Evolutionary conservation across 140 eudicot species (phyloP), one percentile per base, ranked within the genome.

Genomic region (Flaveria floridana): DNA sequence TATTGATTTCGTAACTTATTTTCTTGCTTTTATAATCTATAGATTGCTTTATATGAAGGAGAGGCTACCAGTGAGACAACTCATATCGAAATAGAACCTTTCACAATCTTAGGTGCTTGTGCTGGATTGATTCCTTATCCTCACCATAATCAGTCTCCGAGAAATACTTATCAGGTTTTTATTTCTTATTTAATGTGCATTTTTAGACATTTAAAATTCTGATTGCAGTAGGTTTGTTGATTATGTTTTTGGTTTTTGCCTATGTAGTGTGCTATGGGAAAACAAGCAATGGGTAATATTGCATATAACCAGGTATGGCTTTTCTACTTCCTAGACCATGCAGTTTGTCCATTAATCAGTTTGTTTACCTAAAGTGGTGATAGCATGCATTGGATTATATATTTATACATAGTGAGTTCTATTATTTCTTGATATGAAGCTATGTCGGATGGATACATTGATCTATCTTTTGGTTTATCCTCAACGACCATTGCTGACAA

Each of bases 211-310:
- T 41, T 15, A 14, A 39, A 15, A 34, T 34, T 65, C 57, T 21
- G n/a, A 28, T 78, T 50, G 44, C 72, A 30, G 2, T 2, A 65
- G 65, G 46, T 48, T 48, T 61, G 56, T 46, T 26, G 68, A 56
- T 65, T 63, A 37, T 18, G 51, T 9, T 20, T 65, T 78, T 63
- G 1, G 1, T 64, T 66, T 15, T 39, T 66, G 53, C 26, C 8
- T 71, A 55, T 77, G 15, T 62, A 94, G 99, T 95, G 99, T 81
- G 99, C 99, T 48, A 95, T 95, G 97, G 99, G 99, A 46, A 95
- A 95, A 79, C 99, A 95, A 88, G 99, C 99, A 41, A 95, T 95
- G 99, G 99, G 99, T 26, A 91, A 95, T 73, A 95, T 95, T 77
- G 99, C 99, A 13, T 87, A 95, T 81, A 95, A 95, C 75, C 96